A percentile compares a stretch with the other conserved stretches of the same genome.
These are phyloP conservation scores for Aspergillus sclerotioniger DNA, from an alignment of 495 filamentous ascomycete species.

Conservation along the genomic window DNA sequence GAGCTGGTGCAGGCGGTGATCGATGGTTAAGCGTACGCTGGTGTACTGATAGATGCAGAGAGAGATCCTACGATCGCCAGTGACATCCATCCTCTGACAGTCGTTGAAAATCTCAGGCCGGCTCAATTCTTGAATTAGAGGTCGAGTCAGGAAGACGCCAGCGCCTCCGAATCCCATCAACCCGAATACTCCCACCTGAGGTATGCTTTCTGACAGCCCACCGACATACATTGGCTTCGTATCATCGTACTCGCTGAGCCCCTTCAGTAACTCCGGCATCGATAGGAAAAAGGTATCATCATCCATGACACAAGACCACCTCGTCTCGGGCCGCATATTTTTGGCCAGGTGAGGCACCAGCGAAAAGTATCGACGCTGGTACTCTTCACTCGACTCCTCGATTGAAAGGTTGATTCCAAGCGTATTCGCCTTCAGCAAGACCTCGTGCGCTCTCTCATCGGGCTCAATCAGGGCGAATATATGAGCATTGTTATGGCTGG, in stretches of 20 bases:
- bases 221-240: slow-evolving; percentile 52
- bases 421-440: slow-evolving; percentile 38
- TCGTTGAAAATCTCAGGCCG: slow-evolving; percentile 30
- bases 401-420: slow-evolving; percentile 53
- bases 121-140: slow-evolving; percentile 42
- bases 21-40: slow-evolving; percentile 45
- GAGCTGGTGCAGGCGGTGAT: slow-evolving; percentile 52
- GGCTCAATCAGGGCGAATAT: slow-evolving; percentile 56
- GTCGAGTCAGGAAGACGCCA: slow-evolving; percentile 57
- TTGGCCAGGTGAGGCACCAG: slow-evolving; percentile 52
- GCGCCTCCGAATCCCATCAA: slow-evolving; percentile 60
- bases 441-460: slow-evolving; percentile 33
- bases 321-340: slow-evolving; percentile 44
- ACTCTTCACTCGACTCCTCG: slow-evolving; percentile 47
- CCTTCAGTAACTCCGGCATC: slow-evolving; percentile 46
- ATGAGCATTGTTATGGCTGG: slow-evolving; percentile 51
- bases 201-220: slow-evolving; percentile 53
- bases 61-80: slow-evolving; percentile 48
- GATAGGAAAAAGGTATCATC: slow-evolving; percentile 69
- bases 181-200: slow-evolving; percentile 48
- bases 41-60: slow-evolving; percentile 55
- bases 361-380: slow-evolving; percentile 58
- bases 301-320: slow-evolving; percentile 63
- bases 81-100: slow-evolving; percentile 40
- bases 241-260: slow-evolving; percentile 46